phyloP scores from a whole-genome alignment of 352 stramenopile species.

The Globisporangium paroecandrum region DNA sequence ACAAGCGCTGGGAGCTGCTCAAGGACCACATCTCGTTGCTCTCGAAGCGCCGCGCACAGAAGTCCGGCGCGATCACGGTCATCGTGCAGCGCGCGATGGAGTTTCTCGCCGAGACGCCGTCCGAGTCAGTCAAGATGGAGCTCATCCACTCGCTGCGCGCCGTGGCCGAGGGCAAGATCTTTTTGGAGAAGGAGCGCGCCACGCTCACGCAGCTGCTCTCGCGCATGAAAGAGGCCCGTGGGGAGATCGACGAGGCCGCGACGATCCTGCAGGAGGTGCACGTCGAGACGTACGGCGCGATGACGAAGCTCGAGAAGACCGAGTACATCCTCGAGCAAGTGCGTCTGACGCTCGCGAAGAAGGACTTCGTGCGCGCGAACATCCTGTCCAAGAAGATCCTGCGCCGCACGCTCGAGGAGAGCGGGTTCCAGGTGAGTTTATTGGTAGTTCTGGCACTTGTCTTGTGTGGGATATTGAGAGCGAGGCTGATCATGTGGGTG shows the following conservation, averaged over 20 bases:
- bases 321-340: conserved; percentile 99
- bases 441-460: neutral
- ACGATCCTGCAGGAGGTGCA: conserved; percentile 98
- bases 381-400: conserved; percentile 98
- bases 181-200: conserved; percentile 95
- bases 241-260: conserved; percentile 90
- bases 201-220: conserved; percentile 91
- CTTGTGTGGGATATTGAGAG: neutral
- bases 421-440: conserved; percentile 79
- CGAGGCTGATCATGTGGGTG: neutral
- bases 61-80: conserved; percentile 79
- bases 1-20: conserved; percentile 89
- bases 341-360: conserved; percentile 94
- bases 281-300: conserved; percentile 97
- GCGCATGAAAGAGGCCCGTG: conserved; percentile 90
- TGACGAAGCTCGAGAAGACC: conserved; percentile 98
- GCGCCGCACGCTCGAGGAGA: conserved; percentile 90
- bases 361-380: conserved; percentile 95
- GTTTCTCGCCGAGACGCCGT: conserved; percentile 71
- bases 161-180: conserved; percentile 97
- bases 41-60: conserved; percentile 87
- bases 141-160: conserved; percentile 93
- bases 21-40: conserved; percentile 85
- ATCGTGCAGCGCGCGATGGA: conserved; percentile 86
- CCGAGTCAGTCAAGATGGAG: conserved; percentile 85